phyloP scores from a whole-genome alignment of 345 rosid species.

The Boechera stricta region DNA sequence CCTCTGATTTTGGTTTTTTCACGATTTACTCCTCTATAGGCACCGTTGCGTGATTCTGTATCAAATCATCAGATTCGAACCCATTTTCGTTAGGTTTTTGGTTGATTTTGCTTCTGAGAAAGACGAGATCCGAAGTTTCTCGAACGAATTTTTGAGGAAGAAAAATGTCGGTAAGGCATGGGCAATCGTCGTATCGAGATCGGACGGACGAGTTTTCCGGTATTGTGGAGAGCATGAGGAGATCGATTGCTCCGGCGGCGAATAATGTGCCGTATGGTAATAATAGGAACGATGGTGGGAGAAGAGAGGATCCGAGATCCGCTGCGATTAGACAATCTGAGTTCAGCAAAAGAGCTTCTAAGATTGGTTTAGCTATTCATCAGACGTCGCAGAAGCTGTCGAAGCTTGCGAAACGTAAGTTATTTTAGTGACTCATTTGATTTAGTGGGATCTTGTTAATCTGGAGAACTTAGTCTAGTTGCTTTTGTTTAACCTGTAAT shows the following conservation, averaged over 20 bases:
- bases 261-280: constrained; percentile 43
- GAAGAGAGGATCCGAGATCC: constrained; percentile 57
- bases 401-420: constrained; percentile 79
- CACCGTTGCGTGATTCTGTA: constrained; percentile 20
- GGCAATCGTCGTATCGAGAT: constrained; percentile 69
- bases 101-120: constrained; percentile 24
- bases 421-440: constrained; percentile 11
- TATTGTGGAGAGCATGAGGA: constrained; percentile 61
- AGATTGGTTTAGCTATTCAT: constrained; percentile 64
- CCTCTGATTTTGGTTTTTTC: constrained; percentile 3
- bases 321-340: constrained; percentile 63
- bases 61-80: constrained; percentile 11
- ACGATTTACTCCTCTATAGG: constrained; percentile 6
- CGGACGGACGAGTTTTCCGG: constrained; percentile 69
- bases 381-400: constrained; percentile 86
- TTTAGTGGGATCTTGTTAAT: constrained; percentile 22
- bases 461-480: constrained; percentile 3
- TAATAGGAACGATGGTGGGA: constrained; percentile 35
- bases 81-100: not conserved
- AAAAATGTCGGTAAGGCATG: constrained; percentile 51
- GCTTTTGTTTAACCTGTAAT: not conserved
- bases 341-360: constrained; percentile 66
- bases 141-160: constrained; percentile 5
- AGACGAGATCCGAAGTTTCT: constrained; percentile 40
- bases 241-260: constrained; percentile 50